Percentiles rank a stretch among this genome's conserved stretches.
Evolutionary conservation across 345 rosid genomes (phyloP).

Genomic region (Brassica carinata): DNA sequence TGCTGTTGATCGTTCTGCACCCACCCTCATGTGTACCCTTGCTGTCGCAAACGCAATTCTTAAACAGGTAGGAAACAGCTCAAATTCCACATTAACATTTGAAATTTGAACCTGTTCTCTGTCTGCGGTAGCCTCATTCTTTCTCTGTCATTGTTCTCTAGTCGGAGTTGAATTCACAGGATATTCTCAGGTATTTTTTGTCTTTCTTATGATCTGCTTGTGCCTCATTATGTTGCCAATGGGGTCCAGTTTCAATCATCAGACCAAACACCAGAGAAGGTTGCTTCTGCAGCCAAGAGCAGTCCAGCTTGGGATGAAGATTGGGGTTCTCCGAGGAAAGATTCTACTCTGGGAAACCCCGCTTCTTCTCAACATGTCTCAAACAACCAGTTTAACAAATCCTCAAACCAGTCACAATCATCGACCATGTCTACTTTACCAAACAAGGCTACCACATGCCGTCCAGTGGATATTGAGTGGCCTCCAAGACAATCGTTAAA

Average conservation of each 20-base stretch:
- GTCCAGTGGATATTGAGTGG: conserved; percentile 85
- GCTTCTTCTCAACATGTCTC: conserved; percentile 31
- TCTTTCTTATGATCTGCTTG: too few species aligned
- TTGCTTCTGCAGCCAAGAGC: conserved; percentile 52
- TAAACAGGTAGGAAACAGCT: conserved; percentile 62
- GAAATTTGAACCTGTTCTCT: neutral
- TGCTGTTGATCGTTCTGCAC: conserved; percentile 92
- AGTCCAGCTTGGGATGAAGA: conserved; percentile 85
- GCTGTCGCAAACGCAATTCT: conserved; percentile 87
- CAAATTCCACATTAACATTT: neutral
- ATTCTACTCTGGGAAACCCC: conserved; percentile 28
- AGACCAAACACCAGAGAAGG: conserved; percentile 47
- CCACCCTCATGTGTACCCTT: conserved; percentile 96
- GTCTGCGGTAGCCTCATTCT: conserved; percentile 8
- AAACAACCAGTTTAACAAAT: conserved; percentile 44
- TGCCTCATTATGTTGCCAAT: conserved; percentile 42
- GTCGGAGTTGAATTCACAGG: conserved; percentile 90
- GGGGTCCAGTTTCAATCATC: conserved; percentile 56
- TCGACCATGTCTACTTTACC: too few species aligned
- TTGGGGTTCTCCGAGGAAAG: conserved; percentile 66
- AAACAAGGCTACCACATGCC: conserved; percentile 58
- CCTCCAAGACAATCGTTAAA: conserved; percentile 66
- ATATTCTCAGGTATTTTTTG: too few species aligned
- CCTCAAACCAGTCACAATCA: conserved; percentile 44
- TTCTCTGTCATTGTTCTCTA: conserved; percentile 41